Evolutionary conservation across 2,329 filamentous ascomycete genomes (phyloP).

Genomic region (Xylaria sp.): DNA sequence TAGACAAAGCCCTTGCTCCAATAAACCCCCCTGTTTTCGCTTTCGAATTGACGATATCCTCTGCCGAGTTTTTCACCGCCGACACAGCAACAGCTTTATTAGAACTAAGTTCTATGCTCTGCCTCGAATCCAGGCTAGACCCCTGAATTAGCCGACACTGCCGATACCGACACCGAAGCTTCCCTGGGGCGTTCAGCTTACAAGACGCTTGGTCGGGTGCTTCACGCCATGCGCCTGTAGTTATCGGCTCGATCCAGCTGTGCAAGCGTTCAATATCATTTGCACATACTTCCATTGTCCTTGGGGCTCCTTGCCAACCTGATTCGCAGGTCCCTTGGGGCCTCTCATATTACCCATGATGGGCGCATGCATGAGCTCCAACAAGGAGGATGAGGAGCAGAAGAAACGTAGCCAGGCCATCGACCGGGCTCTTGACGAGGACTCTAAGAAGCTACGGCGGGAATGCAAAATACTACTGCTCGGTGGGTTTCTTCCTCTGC

Average conservation of each 20-base stretch:
- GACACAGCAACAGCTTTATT: slow-evolving; percentile 8
- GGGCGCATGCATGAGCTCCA: slow-evolving; percentile 93
- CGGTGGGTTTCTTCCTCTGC: slow-evolving; percentile 65
- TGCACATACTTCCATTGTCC: slow-evolving; percentile 15
- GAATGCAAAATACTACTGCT: slow-evolving; percentile 99
- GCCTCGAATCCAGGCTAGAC: slow-evolving; percentile 14
- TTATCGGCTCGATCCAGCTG: slow-evolving; percentile 21
- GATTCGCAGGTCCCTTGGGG: slow-evolving; percentile 30
- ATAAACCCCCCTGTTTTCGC: not conserved
- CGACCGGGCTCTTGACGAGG: slow-evolving; percentile 92
- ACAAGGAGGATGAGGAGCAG: slow-evolving; percentile 86
- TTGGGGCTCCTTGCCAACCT: slow-evolving; percentile 9
- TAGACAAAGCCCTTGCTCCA: slow-evolving; percentile 9
- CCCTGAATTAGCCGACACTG: slow-evolving; percentile 13
- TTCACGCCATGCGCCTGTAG: slow-evolving; percentile 36
- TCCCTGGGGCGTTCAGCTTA: slow-evolving; percentile 4
- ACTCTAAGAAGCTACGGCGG: slow-evolving; percentile 88
- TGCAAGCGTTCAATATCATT: slow-evolving; percentile 21
- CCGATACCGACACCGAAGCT: slow-evolving; percentile 28
- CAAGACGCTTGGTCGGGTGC: slow-evolving; percentile 13
- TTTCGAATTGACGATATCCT: slow-evolving; percentile 26
- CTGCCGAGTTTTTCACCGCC: slow-evolving; percentile 22
- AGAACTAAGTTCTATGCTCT: slow-evolving; percentile 4
- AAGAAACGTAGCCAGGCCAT: slow-evolving; percentile 98
- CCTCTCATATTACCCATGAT: slow-evolving; percentile 61